phyloP scores from a whole-genome alignment of 2,329 filamentous ascomycete species.

The Leptodontidium sp. region DNA sequence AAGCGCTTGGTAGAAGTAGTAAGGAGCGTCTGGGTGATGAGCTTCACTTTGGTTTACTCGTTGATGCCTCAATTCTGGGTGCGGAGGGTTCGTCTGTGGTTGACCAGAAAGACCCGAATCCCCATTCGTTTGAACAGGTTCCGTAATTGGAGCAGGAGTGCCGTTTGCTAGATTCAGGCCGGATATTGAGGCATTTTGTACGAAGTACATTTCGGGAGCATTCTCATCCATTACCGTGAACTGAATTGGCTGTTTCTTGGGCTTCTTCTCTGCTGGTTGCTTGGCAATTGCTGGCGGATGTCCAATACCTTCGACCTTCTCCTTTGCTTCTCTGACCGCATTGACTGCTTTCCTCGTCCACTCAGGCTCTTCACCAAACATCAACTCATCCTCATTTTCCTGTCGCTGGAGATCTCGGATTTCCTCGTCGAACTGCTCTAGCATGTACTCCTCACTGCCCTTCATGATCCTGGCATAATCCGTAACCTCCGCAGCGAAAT shows the following conservation, averaged over 20 bases:
- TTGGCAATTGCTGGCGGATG: constrained; percentile 64
- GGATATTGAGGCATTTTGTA: constrained; percentile 56
- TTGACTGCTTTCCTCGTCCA: constrained; percentile 88
- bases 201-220: constrained; percentile 59
- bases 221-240: constrained; percentile 56
- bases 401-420: constrained; percentile 77
- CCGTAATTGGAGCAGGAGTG: constrained; percentile 27
- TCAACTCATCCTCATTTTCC: constrained; percentile 86
- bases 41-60: constrained; percentile 29
- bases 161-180: constrained; percentile 49
- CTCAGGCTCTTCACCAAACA: constrained; percentile 92
- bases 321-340: constrained; percentile 77
- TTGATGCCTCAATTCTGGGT: constrained; percentile 22
- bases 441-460: constrained; percentile 88
- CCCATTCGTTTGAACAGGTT: not conserved
- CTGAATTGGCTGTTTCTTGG: constrained; percentile 56
- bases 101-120: constrained; percentile 5
- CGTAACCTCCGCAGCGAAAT: constrained; percentile 90
- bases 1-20: constrained; percentile 77
- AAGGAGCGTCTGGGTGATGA: constrained; percentile 53
- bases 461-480: constrained; percentile 98
- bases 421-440: constrained; percentile 80
- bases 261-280: constrained; percentile 58
- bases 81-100: constrained; percentile 14
- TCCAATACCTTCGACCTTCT: constrained; percentile 74